phyloP scores from a whole-genome alignment of 2,329 filamentous ascomycete genomes.

The Plenodomus lindquistii region DNA sequence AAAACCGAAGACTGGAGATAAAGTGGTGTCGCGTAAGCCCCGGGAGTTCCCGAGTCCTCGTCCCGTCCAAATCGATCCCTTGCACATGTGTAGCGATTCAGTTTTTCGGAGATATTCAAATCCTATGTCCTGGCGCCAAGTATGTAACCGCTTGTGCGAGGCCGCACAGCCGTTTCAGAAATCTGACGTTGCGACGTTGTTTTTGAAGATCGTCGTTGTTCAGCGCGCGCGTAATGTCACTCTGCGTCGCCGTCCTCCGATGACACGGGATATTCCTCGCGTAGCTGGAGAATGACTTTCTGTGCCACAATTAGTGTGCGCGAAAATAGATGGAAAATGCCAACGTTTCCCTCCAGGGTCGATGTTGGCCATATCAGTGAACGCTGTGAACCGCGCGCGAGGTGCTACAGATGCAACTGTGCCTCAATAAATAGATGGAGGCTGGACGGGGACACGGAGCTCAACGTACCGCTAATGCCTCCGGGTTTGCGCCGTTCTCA shows the following conservation, averaged over 20 bases:
- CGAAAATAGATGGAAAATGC: background rate
- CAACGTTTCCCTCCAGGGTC: background rate
- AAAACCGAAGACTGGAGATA: background rate
- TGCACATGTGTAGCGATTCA: background rate
- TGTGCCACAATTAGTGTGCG: slow-evolving; percentile 24
- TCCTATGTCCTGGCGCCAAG: background rate
- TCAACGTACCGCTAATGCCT: slow-evolving; percentile 81
- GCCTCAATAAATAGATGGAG: slow-evolving; percentile 4
- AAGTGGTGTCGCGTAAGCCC: background rate
- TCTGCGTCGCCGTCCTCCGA: slow-evolving; percentile 34
- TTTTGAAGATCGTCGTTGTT: slow-evolving; percentile 1
- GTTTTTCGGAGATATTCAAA: too few relatives aligned
- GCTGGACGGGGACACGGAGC: too few relatives aligned
- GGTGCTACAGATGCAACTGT: slow-evolving; percentile 10
- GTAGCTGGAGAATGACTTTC: slow-evolving; percentile 53
- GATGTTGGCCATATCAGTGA: background rate
- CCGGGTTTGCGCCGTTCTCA: slow-evolving; percentile 95
- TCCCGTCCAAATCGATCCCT: background rate
- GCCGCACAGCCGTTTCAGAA: slow-evolving; percentile 12
- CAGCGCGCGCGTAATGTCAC: slow-evolving; percentile 25
- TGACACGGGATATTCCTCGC: slow-evolving; percentile 45
- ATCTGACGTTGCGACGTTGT: too few relatives aligned
- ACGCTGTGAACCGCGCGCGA: slow-evolving; percentile 12
- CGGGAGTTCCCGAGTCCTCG: background rate
- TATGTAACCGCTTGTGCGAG: slow-evolving; percentile 11